Base-by-base conservation (phyloP, 352 stramenopile genomes). In the Globisporangium irregulare region DNA sequence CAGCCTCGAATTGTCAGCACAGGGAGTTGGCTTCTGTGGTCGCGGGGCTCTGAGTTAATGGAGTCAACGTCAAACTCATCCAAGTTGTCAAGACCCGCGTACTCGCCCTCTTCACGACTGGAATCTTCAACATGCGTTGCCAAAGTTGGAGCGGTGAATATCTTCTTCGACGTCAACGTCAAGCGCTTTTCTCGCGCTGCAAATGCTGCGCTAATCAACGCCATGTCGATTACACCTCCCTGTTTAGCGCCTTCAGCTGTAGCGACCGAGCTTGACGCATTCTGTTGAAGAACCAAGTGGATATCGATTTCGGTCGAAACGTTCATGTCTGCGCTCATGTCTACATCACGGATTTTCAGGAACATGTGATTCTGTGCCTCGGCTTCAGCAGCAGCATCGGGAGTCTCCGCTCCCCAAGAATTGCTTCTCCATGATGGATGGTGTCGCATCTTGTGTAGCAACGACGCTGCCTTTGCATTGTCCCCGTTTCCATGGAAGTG, bases 341-440 rank as follows among this genome's bases (percentile, higher is more conserved):
- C 84, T 18, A 82, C 76, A 71, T 95, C 87, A 8, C 84, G 78
- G 22, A 93, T 79, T 62, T 75, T 89, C 55, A 95, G 68, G 64
- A 83, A 89, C 87, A 95, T 92, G 65, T 89, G 85, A 24, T 80
- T 92, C 43, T 82, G 81, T 9, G 70, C 71, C 66, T 65, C 86
- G 18, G 75, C 71, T 8, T 90, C 81, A 14, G 55, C 69, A 22
- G 51, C 74, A 59, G 50, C 66, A 53, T 91, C 82, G 9, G 70
- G 67, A 18, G 79, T 64, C 46, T 93, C 84, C 1, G 76, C 76
- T 58, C 89, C 87, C 87, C 87, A 95, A 12, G 87, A 95, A 64
- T 92, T 95, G 60, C 85, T 95, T 66, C 87, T 64, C 87, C 87
- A 95, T 4, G 76, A 90, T 55, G 85, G 87, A 65, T 95, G 83